Base-by-base conservation (phyloP, 2,329 filamentous ascomycete genomes). In the Cladosporium sp. region DNA sequence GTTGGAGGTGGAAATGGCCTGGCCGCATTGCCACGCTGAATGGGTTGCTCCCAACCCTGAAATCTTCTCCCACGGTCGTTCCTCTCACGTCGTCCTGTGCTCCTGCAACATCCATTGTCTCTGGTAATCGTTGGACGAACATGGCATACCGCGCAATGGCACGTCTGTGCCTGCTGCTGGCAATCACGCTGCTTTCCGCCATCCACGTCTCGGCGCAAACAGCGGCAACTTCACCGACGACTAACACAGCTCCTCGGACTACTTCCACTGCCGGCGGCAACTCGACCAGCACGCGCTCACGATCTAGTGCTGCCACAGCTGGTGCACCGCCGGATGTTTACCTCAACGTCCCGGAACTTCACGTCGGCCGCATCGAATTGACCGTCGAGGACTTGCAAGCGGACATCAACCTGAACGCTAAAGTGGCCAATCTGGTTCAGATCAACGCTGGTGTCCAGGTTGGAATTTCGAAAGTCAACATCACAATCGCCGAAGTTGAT, bases 401-500 rank as follows among this genome's bases (percentile, higher is more conserved):
- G 10, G 49, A 56, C 45, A 55, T 84, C 61, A 83, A 83, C 62
- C 69, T 84, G 2, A 78, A 79, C 45, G 80, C 81, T 33, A 74
- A 79, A 55, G 73, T 84, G n/a, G 80, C 81, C 11, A 75, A 73
- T 40, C 72, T 84, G 1, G 81, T 84, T 4, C 66, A 66, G 10
- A 65, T 78, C 59, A 78, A 78, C 56, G 76, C 76, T 0, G 75
- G 76, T 52, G 74, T 78, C 6, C 65, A 70, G 22, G 67, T 77
- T 13, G 68, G 67, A 0, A 68, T 78, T 11, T 62, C 74, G 54
- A 73, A 76, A 59, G 71, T 84, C 61, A 83, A 83, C 66, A 75
- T 84, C 61, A 83, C 80, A 14, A 84, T 84, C 54, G 70, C 75
- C 10, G 80, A 83, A 58, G 79, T 84, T 5, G 72, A 79, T 22